These are phyloP conservation scores for Paramarasmius palmivorus DNA, from an alignment of 1,284 basidiomycete species.

Conservation along the genomic window DNA sequence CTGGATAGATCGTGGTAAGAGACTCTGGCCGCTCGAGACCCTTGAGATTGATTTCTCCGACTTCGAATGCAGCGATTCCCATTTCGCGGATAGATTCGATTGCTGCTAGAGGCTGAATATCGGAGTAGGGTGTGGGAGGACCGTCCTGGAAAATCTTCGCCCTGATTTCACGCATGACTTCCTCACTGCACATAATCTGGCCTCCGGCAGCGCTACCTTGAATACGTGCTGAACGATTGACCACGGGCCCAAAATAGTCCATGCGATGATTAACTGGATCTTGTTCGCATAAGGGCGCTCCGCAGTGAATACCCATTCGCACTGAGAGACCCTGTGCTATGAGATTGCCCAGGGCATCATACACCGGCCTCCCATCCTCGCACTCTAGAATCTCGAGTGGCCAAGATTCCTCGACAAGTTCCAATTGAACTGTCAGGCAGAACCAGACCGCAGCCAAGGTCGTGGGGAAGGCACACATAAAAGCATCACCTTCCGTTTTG, in stretches of 20 bases:
- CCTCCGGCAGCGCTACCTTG: constrained; percentile 86
- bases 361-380: constrained; percentile 86
- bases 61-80: constrained; percentile 71
- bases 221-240: constrained; percentile 91
- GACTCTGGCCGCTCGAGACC: constrained; percentile 90
- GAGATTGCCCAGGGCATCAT: constrained; percentile 69
- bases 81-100: constrained; percentile 77
- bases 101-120: constrained; percentile 53
- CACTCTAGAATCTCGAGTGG: constrained; percentile 93
- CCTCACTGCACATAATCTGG: constrained; percentile 92
- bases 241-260: constrained; percentile 97
- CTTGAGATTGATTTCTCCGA: constrained; percentile 93
- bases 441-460: constrained; percentile 89
- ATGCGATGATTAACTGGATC: constrained; percentile 95
- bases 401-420: constrained; percentile 88
- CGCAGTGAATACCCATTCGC: constrained; percentile 98
- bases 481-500: constrained; percentile 99
- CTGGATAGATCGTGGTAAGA: constrained; percentile 85
- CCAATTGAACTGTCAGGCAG: constrained; percentile 88
- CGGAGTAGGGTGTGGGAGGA: constrained; percentile 57
- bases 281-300: constrained; percentile 86
- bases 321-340: constrained; percentile 91
- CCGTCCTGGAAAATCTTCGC: constrained; percentile 58
- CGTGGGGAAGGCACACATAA: constrained; percentile 97
- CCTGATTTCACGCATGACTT: constrained; percentile 85